Evolutionary conservation across 257 asterid genomes (phyloP).

Genomic region (Cynanchum wilfordii): DNA sequence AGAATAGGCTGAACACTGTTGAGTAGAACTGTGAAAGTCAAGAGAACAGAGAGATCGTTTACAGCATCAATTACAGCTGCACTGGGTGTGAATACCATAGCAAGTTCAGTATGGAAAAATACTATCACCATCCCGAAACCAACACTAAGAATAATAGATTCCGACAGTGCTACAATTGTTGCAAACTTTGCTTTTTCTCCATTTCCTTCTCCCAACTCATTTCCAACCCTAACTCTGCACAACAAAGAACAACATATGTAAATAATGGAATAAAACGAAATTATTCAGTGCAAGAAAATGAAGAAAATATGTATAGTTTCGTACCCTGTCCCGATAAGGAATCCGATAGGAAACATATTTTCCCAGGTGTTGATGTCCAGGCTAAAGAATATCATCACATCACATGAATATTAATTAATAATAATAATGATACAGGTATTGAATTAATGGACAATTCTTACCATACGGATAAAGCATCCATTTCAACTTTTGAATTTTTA

Average conservation of each 20-base stretch:
- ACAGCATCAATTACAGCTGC: constrained; percentile 41
- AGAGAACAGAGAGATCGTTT: constrained; percentile 31
- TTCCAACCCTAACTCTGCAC: constrained; percentile 68
- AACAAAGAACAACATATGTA: not conserved
- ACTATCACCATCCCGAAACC: constrained; percentile 32
- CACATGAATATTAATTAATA: no score
- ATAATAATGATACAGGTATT: no score
- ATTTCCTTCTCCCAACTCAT: constrained; percentile 61
- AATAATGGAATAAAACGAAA: not conserved
- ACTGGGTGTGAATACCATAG: constrained; percentile 40
- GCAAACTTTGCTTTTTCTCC: constrained; percentile 50
- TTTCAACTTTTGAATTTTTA: constrained; percentile 48
- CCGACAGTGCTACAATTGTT: constrained; percentile 36
- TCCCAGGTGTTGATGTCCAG: constrained; percentile 80
- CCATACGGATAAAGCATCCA: constrained; percentile 67
- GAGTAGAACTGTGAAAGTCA: constrained; percentile 44
- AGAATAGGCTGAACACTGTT: constrained; percentile 56
- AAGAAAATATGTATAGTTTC: no score
- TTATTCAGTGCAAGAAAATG: not conserved
- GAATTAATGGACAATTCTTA: constrained; percentile 9
- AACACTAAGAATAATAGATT: constrained; percentile 38
- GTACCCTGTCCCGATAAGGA: constrained; percentile 82
- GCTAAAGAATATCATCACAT: constrained; percentile 30
- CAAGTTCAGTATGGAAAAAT: constrained; percentile 36
- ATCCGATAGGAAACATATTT: constrained; percentile 70